Percentiles rank a stretch among this genome's conserved stretches.
phyloP scores from a whole-genome alignment of 2,329 filamentous ascomycete genomes.

The Fusarium illudens region DNA sequence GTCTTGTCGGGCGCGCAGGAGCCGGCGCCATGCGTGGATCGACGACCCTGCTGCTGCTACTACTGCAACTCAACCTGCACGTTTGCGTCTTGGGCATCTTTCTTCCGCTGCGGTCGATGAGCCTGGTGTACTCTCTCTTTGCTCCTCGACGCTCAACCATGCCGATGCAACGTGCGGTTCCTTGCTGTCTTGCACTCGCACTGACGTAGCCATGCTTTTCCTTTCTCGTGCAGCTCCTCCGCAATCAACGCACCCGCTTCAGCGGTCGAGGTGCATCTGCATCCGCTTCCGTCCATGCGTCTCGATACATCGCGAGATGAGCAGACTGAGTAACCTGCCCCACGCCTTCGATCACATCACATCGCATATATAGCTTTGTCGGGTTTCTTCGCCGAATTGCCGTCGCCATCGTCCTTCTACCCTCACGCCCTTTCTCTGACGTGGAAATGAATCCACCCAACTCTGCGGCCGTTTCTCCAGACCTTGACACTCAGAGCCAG shows the following conservation, averaged over 20 bases:
- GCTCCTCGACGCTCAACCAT: not conserved
- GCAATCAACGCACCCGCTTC: constrained; percentile 1
- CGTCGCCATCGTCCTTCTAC: not conserved
- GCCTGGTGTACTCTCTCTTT: constrained; percentile 1
- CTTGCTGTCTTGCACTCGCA: constrained; percentile 5
- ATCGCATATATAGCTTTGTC: constrained; percentile 14
- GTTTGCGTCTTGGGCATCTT: constrained; percentile 2
- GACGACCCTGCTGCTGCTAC: constrained; percentile 30
- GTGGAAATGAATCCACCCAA: constrained; percentile 37
- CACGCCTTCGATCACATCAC: constrained; percentile 25
- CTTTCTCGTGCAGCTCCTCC: constrained; percentile 9
- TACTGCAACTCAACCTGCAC: constrained; percentile 20
- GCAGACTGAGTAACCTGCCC: constrained; percentile 1
- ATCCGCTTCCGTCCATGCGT: not conserved
- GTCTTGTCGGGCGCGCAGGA: constrained; percentile 16
- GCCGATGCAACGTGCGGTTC: constrained; percentile 21
- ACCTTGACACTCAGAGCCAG: constrained; percentile 22
- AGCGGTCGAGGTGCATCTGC: not conserved
- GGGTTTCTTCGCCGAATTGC: constrained; percentile 8
- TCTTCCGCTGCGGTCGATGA: not conserved
- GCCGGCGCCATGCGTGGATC: constrained; percentile 32
- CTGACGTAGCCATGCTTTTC: constrained; percentile 18
- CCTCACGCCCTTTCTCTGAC: constrained; percentile 29
- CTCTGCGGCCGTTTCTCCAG: constrained; percentile 31
- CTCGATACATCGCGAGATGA: constrained; percentile 6